phyloP scores from a whole-genome alignment of 345 rosid genomes.

The Odontarrhena argentea region DNA sequence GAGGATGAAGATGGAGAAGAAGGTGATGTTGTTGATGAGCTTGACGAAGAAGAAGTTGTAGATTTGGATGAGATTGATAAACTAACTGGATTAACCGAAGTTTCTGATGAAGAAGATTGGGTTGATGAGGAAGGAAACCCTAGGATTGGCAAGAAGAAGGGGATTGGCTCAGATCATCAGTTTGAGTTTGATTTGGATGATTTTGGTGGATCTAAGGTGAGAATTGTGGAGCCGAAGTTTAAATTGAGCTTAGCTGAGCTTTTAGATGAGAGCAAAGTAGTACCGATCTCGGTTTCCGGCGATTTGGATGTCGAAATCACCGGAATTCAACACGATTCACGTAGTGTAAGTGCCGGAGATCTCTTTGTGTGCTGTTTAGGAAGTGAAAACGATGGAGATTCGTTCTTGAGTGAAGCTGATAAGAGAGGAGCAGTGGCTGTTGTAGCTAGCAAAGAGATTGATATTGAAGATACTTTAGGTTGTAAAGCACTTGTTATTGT shows the following conservation, averaged over 20 bases:
- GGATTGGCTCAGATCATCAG: constrained; percentile 47
- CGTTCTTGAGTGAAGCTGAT: constrained; percentile 85
- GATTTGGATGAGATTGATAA: constrained; percentile 86
- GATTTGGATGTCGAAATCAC: constrained; percentile 83
- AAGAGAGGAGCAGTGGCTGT: constrained; percentile 97
- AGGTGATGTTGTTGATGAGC: constrained; percentile 52
- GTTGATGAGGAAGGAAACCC: constrained; percentile 45
- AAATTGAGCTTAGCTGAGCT: constrained; percentile 87
- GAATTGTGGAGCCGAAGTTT: constrained; percentile 77
- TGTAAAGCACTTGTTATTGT: constrained; percentile 92
- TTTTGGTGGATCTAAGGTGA: constrained; percentile 54
- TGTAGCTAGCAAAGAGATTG: constrained; percentile 88
- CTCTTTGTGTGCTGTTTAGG: constrained; percentile 86
- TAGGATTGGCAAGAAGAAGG: constrained; percentile 40
- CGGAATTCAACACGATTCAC: constrained; percentile 90
- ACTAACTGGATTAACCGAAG: constrained; percentile 56
- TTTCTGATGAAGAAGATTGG: constrained; percentile 50
- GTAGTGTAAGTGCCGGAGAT: constrained; percentile 83
- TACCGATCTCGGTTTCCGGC: constrained; percentile 82
- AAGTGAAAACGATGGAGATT: constrained; percentile 63
- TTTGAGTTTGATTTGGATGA: constrained; percentile 81
- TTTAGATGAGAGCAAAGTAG: constrained; percentile 87
- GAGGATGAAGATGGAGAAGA: constrained; percentile 37
- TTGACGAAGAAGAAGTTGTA: constrained; percentile 71
- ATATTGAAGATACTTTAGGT: constrained; percentile 86